Evolutionary conservation across 768 basidiomycete genomes (phyloP).

Genomic region (Leccinum broughii): DNA sequence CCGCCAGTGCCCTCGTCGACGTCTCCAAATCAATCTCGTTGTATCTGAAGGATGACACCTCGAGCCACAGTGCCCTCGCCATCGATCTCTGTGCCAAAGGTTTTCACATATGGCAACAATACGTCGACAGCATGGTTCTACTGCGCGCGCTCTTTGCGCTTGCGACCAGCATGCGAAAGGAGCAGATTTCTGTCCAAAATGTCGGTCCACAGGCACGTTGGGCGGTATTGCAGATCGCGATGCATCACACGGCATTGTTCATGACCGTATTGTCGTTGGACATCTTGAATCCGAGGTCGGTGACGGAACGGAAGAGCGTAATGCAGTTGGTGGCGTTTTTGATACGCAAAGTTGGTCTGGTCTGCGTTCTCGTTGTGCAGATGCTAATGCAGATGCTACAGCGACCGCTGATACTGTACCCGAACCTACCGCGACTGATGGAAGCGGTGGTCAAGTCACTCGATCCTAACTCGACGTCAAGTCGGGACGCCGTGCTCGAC

Average conservation of each 20-base stretch:
- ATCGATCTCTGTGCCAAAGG: conserved; percentile 91
- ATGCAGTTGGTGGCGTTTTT: conserved; percentile 93
- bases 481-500: conserved; percentile 83
- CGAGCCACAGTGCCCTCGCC: conserved; percentile 66
- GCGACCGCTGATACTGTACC: conserved; percentile 83
- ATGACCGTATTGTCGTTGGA: conserved; percentile 94
- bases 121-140: conserved; percentile 87
- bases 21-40: conserved; percentile 79
- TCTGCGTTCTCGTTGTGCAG: not conserved
- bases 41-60: conserved; percentile 74
- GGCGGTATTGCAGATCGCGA: conserved; percentile 84
- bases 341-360: conserved; percentile 71
- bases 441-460: conserved; percentile 97
- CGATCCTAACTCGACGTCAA: conserved; percentile 80
- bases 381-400: conserved; percentile 28
- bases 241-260: conserved; percentile 81
- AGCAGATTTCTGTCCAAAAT: conserved; percentile 66
- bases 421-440: conserved; percentile 80
- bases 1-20: conserved; percentile 69
- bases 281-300: conserved; percentile 72
- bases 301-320: conserved; percentile 81
- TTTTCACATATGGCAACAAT: conserved; percentile 93
- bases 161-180: conserved; percentile 71
- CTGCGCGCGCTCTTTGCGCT: conserved; percentile 81
- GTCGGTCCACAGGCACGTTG: conserved; percentile 75